Evolutionary conservation across 768 basidiomycete genomes (phyloP), one percentile per base, ranked within the genome.

Genomic region (Omphalotus guepiniiformis): DNA sequence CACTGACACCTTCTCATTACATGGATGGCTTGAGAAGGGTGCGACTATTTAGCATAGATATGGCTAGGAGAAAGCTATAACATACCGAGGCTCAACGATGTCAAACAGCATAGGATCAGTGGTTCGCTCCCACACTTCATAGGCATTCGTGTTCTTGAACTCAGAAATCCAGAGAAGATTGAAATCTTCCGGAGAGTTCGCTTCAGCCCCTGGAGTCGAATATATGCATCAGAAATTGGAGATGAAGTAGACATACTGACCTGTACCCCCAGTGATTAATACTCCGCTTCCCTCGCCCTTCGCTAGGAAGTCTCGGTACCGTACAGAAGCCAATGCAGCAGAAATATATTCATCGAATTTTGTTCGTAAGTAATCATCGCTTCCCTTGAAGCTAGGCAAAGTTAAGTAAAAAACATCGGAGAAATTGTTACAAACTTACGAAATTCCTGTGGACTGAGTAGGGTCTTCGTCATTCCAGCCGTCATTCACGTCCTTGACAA

Each of bases 311-410:
- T 93, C 91, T 1, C 84, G 81, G 62, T 92, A 97, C 63, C 93
- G 93, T 52, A 98, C 82, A 12, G 88, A 83, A 3, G 94, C 78
- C 8, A 99, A 75, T 3, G 89, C 88, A 2, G 88, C 87, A 21
- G 82, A 85, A 38, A 98, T 82, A 59, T 99, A 99, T 61, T 98
- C 95, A 62, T 98, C 93, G 46, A 95, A 95, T 82, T 93, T 94
- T 28, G 79, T 76, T 48, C 96, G 75, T 21, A 99, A 67, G 59
- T 94, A 97, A 63, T 99, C 96, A 56, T 99, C 96, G 55, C 90
- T 93, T 11, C 95, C 96, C 65, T 88, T 87, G 70, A 95, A 98
- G 53, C 88, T 91, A 52, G n/a, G 28, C 34, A 42, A n/a, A 16
- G 23, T 36, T n/a, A 30, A 32, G 32, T 56, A 51, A 25, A 12